Evolutionary conservation across 1,284 basidiomycete species (phyloP).

Genomic region (Cutaneotrichosporon sp.): DNA sequence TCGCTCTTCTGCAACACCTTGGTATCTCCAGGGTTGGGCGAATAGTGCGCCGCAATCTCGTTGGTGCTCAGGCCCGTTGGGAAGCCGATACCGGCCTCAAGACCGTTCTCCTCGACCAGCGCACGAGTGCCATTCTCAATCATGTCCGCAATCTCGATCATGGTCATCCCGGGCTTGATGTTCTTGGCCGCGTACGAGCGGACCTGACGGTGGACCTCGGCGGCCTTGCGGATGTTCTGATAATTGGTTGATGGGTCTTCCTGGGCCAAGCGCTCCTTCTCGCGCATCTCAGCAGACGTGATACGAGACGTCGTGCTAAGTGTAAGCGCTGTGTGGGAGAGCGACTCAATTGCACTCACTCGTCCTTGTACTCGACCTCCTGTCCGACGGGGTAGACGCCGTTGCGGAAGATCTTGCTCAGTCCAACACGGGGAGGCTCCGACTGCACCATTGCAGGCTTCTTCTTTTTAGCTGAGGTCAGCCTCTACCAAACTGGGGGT

Average conservation of each 20-base stretch:
- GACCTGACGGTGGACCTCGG: slow-evolving; percentile 95
- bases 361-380: slow-evolving; percentile 83
- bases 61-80: slow-evolving; percentile 96
- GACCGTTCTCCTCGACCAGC: slow-evolving; percentile 82
- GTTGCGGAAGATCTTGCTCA: slow-evolving; percentile 83
- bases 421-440: slow-evolving; percentile 87
- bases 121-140: slow-evolving; percentile 90
- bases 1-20: slow-evolving; percentile 75
- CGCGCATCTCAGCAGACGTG: slow-evolving; percentile 84
- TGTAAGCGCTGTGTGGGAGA: neutral
- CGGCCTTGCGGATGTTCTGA: slow-evolving; percentile 80
- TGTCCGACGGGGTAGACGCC: slow-evolving; percentile 88
- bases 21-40: slow-evolving; percentile 92
- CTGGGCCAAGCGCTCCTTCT: slow-evolving; percentile 69
- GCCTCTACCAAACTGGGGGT: neutral
- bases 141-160: slow-evolving; percentile 89
- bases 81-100: slow-evolving; percentile 79
- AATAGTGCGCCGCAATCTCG: slow-evolving; percentile 94
- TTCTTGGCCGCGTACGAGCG: slow-evolving; percentile 70
- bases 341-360: slow-evolving; percentile 51
- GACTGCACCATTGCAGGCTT: slow-evolving; percentile 65
- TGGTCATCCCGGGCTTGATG: slow-evolving; percentile 89
- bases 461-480: slow-evolving; percentile 65
- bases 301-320: slow-evolving; percentile 75
- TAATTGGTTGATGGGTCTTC: slow-evolving; percentile 80